Base-by-base conservation (phyloP, 2,329 filamentous ascomycete genomes). In the Plectosphaerella plurivora region DNA sequence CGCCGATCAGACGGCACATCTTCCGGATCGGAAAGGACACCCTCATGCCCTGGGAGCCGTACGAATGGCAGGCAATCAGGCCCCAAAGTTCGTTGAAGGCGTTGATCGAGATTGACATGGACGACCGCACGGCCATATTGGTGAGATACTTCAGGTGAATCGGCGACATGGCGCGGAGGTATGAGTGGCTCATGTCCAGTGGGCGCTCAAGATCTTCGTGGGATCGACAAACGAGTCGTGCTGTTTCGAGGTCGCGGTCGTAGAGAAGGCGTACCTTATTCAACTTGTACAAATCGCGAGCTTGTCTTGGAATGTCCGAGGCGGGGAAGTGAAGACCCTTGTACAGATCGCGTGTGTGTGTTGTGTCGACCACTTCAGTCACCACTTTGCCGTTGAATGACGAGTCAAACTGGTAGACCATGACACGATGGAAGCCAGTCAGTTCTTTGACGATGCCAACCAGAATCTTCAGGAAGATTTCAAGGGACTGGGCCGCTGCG, bases 51-150 rank as follows among this genome's bases (percentile, higher is more conserved):
- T 79, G 80, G 2, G 68, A 53, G 0, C 88, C 91, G 60, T 96
- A 96, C 0, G 87, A 83, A 64, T 96, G 91, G 55, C 91, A 96
- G 2, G 90, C 85, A 41, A 96, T 91, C 25, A 96, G 72, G 0
- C 91, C 92, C 92, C 91, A 96, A 0, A 96, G 72, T 60, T 95
- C 88, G 59, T 82, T 78, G 60, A 95, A 94, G 0, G 89, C 89
- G 57, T 91, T 94, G 63, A 96, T 89, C 1, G 91, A 95, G 55
- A 96, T 91, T 0, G 91, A 96, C 91, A 96, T 96, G 57, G 90
- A 96, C 0, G 90, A 90, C n/a, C 91, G 84, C 1, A 96, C 91
- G 8, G 86, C 87, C 91, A 96, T 96, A 64, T 96, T 91, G 6
- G 74, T 79, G 3, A 96, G 75, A 60, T 96, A 96, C 63, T 95